Base-by-base conservation (phyloP, 2,329 filamentous ascomycete genomes). In the Trichoderma aggressivum region DNA sequence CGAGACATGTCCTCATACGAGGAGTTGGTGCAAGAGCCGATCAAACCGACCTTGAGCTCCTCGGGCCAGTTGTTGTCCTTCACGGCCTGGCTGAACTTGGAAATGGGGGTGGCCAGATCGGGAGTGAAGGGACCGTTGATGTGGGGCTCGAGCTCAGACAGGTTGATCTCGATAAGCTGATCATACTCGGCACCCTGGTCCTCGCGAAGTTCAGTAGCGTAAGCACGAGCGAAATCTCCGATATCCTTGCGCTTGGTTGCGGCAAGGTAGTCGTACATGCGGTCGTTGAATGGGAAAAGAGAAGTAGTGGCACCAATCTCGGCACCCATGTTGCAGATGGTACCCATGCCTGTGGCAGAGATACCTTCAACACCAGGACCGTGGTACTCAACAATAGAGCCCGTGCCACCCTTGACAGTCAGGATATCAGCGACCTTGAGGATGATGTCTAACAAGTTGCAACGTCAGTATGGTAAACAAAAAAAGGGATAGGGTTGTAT, bases 71-170 rank as follows among this genome's bases (percentile, higher is more conserved):
- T 90, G 86, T 99, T 97, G 79, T 91, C 90, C 87, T 97, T 94
- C 79, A 95, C 95, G 76, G 94, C 93, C 80, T 97, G 91, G 84
- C 92, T 94, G 86, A 98, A 97, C 87, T 98, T 96, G 85, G 94
- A 97, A 82, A 99, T 97, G 65, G 96, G 96, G 8, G 96, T 98
- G 70, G 94, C 94, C 84, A 99, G 88, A 89, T 99, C 96, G 73
- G 96, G 96, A 32, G 96, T 99, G 89, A 98, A 98, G 75, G 96
- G 96, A 75, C 96, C 96, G 87, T 99, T 99, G 86, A 99, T 94
- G 82, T 98, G 94, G 76, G 96, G 96, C 87, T 99, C 96, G 62
- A 99, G 91, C 84, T 95, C 92, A 72, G 89, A 92, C 70, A 99
- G 89, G 87, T 99, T 95, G 85, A 99, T 93, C 85, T 98, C 95